A percentile compares a stretch with the other conserved stretches of the same genome.
Evolutionary conservation across 139 green algal genomes (phyloP).

Genomic region (Picochlorum sp.): DNA sequence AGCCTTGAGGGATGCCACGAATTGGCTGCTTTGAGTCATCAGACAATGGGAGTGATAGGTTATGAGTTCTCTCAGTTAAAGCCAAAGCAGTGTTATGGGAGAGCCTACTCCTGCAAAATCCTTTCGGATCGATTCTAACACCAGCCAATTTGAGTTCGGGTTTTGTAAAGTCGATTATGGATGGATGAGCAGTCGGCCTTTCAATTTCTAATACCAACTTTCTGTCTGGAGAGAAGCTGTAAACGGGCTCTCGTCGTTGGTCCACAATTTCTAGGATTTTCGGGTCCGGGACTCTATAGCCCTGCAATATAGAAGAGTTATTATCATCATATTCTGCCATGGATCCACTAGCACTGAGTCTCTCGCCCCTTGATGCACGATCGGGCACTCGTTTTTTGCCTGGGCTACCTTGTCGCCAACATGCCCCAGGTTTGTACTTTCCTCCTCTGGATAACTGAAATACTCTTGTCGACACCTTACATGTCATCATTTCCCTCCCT

Average conservation of each 20-base stretch:
- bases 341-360: no score
- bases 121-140: constrained; percentile 76
- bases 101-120: constrained; percentile 69
- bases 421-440: no score
- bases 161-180: constrained; percentile 78
- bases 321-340: neutral
- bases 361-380: no score
- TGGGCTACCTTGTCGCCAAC: no score
- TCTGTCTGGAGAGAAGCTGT: constrained; percentile 84
- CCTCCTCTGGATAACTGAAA: no score
- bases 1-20: constrained; percentile 55
- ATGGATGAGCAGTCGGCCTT: constrained; percentile 63
- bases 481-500: no score
- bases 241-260: constrained; percentile 52
- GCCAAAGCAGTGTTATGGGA: constrained; percentile 44
- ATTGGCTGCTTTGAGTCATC: constrained; percentile 23
- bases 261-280: constrained; percentile 89
- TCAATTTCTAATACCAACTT: constrained; percentile 72
- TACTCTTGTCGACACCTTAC: no score
- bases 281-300: constrained; percentile 66
- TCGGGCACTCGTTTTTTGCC: no score
- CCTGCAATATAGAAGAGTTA: neutral
- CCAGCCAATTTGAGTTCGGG: constrained; percentile 91
- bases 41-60: constrained; percentile 32
- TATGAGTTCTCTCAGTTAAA: constrained; percentile 23